phyloP scores from a whole-genome alignment of 495 filamentous ascomycete species.

The Penicillium parvum region DNA sequence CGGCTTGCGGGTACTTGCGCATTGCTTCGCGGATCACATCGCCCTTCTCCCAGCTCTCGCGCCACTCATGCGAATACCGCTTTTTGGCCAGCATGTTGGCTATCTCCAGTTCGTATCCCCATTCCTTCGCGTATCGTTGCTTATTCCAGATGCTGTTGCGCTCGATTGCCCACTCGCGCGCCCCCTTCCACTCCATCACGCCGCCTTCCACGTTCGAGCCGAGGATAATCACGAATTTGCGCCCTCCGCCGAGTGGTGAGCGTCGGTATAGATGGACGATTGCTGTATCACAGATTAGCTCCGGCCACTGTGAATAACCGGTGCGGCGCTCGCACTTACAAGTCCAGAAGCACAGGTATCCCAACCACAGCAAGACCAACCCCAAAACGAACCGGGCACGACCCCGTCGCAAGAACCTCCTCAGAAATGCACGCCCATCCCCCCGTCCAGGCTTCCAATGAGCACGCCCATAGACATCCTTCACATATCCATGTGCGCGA shows the following conservation, averaged over 20 bases:
- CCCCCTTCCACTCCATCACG: constrained; percentile 98
- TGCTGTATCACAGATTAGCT: constrained; percentile 14
- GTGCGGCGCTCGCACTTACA: constrained; percentile 36
- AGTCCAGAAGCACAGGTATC: constrained; percentile 59
- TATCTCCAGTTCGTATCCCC: constrained; percentile 95
- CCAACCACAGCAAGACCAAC: constrained; percentile 55
- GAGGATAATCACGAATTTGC: constrained; percentile 89
- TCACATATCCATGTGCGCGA: constrained; percentile 53
- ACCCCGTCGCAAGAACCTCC: constrained; percentile 43
- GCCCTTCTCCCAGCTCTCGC: constrained; percentile 99
- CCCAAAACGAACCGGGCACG: constrained; percentile 58
- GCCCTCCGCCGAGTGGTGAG: constrained; percentile 70
- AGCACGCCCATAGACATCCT: constrained; percentile 65
- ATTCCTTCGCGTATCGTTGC: constrained; percentile 73
- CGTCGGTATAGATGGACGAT: constrained; percentile 48
- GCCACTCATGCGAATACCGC: constrained; percentile 97
- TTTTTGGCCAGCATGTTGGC: constrained; percentile 99
- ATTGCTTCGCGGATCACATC: constrained; percentile 89
- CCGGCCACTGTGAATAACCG: constrained; percentile 22
- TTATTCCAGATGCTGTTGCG: constrained; percentile 95
- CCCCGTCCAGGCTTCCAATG: constrained; percentile 22
- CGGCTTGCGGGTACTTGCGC: constrained; percentile 88
- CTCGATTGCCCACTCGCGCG: constrained; percentile 97
- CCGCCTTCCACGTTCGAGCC: constrained; percentile 93
- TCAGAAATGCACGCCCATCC: constrained; percentile 26